Conservation (phyloP, 2,329 filamentous ascomycete genomes). For the Grosmannia clavigera region DNA sequence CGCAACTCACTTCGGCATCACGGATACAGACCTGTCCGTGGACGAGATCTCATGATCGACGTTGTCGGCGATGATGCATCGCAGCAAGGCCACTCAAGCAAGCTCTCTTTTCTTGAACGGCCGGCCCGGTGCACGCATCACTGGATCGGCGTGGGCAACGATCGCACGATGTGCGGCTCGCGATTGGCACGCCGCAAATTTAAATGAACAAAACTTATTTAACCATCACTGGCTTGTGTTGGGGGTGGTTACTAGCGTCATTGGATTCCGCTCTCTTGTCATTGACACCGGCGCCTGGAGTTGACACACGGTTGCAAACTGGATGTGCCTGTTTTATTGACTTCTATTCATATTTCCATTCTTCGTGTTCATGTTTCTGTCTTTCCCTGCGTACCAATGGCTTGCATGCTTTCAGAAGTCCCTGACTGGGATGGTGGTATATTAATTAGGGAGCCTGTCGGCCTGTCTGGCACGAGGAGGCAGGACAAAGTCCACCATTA, state of each 20-base stretch:
- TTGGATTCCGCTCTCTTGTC: constrained; percentile 5
- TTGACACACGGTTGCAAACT: constrained; percentile 3
- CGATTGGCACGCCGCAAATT: background rate
- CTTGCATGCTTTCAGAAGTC: background rate
- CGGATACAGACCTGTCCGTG: constrained; percentile 34
- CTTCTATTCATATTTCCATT: background rate
- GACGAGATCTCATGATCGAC: constrained; percentile 30
- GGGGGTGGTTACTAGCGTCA: constrained; percentile 1
- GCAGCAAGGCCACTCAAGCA: background rate
- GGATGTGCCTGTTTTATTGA: constrained; percentile 1
- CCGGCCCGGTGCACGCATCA: background rate
- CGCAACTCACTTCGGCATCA: constrained; percentile 42
- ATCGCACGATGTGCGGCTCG: background rate
- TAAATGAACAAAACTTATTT: background rate
- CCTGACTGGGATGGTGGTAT: background rate
- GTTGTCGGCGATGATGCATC: background rate
- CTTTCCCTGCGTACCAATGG: background rate
- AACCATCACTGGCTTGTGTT: background rate
- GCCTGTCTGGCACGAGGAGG: background rate
- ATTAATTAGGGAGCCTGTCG: background rate
- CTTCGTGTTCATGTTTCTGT: background rate
- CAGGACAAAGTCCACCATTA: background rate
- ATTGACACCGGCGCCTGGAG: constrained; percentile 7
- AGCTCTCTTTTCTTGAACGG: background rate
- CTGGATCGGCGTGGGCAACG: background rate